Evolutionary conservation across 768 basidiomycete species (phyloP), one percentile per base, ranked within the genome.

Genomic region (Hygrophorus russula): DNA sequence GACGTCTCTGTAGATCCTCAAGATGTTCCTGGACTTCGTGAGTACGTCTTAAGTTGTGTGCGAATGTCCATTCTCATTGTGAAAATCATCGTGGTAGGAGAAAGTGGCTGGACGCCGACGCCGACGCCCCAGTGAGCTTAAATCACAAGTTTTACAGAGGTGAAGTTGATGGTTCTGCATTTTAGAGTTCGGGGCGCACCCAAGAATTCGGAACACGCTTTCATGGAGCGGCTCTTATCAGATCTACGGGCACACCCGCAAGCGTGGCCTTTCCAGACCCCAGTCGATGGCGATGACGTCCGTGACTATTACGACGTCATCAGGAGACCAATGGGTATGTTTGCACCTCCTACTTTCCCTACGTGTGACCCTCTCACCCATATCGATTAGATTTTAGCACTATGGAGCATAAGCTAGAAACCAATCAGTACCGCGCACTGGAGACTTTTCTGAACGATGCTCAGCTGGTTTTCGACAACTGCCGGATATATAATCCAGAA

Each of bases 91-190:
- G 17, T n/a, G 43, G 7, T 46, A 91, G 90, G 76, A 33, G 91
- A 94, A 60, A 90, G 82, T 46, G 91, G 92, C 1, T 98, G 96
- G 96, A 86, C 82, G 35, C 78, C 81, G 7, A 80, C 79, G 44
- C 83, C 91, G 75, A 73, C 79, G 31, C 11, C 24, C 68, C 78
- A 36, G 71, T 71, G 85, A 89, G 59, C 58, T 80, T 64, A 31
- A 36, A 37, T 45, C 38, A 15, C 18, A 20, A 10, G 14, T 14
- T 34, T 27, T 8, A 5, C 17, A 2, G 28, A 10, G 11, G 14
- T 11, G 36, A 33, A 5, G 15, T 13, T 12, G 33, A 34, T 49
- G 35, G 38, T 15, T 24, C 34, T 44, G 15, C 39, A 7, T 30
- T n/a, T 14, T 39, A 70, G 67, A 39, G 55, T 58, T n/a, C 63